Evolutionary conservation across 345 rosid species (phyloP).

Genomic region (Cardamine chenopodiifolia): DNA sequence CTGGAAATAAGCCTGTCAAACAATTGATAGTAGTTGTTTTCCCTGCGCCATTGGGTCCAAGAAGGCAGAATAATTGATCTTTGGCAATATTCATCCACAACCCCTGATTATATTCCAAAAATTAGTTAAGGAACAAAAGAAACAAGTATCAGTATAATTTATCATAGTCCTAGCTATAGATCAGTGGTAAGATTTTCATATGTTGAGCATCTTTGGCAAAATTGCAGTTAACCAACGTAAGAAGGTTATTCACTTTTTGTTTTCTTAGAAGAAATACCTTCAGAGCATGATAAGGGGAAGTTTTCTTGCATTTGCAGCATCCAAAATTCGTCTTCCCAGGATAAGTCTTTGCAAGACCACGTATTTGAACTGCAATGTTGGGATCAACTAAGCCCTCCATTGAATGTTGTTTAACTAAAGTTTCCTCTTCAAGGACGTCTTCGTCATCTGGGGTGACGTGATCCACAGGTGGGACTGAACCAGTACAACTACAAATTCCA

Average conservation of each 20-base stretch:
- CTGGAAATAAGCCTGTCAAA: slow-evolving; percentile 82
- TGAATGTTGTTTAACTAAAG: slow-evolving; percentile 56
- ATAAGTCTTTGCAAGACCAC: slow-evolving; percentile 78
- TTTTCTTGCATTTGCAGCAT: slow-evolving; percentile 78
- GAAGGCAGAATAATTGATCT: slow-evolving; percentile 91
- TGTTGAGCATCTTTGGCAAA: background rate
- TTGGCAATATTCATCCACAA: slow-evolving; percentile 81
- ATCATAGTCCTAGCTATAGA: too few relatives aligned
- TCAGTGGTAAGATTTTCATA: too few relatives aligned
- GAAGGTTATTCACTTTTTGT: background rate
- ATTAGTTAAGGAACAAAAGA: background rate
- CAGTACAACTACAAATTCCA: slow-evolving; percentile 73
- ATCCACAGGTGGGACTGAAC: slow-evolving; percentile 63
- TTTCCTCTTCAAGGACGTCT: slow-evolving; percentile 90
- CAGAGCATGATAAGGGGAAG: slow-evolving; percentile 78
- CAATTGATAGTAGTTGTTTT: slow-evolving; percentile 88
- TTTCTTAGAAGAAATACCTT: slow-evolving; percentile 51
- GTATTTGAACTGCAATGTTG: slow-evolving; percentile 77
- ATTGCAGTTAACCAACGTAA: background rate
- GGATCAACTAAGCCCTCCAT: slow-evolving; percentile 55
- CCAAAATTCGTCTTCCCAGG: slow-evolving; percentile 61
- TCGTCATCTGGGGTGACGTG: slow-evolving; percentile 67
- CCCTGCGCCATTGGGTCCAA: slow-evolving; percentile 97
- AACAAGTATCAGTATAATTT: slow-evolving; percentile 3
- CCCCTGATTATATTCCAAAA: slow-evolving; percentile 50